Evolutionary conservation across 2,329 filamentous ascomycete species (phyloP).

Genomic region (Paramyrothecium roridum): DNA sequence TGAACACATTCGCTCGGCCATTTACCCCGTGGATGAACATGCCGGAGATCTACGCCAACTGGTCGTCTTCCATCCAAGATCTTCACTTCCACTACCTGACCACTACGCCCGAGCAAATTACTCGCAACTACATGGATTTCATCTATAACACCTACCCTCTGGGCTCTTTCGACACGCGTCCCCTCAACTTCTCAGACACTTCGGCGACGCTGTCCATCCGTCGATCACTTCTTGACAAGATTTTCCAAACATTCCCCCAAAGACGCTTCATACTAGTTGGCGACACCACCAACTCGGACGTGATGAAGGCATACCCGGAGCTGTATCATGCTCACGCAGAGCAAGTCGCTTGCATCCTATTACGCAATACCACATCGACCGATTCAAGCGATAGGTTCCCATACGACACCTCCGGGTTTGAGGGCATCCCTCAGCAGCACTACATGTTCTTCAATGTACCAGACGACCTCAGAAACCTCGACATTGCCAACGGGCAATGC

Average conservation of each 20-base stretch:
- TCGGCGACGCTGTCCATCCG: constrained; percentile 70
- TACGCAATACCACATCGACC: constrained; percentile 71
- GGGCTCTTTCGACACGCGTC: constrained; percentile 74
- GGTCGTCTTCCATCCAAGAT: constrained; percentile 62
- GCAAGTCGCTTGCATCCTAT: constrained; percentile 74
- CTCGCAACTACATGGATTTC: constrained; percentile 75
- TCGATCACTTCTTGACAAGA: constrained; percentile 63
- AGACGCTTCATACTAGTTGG: constrained; percentile 74
- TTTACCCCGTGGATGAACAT: constrained; percentile 76
- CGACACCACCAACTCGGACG: constrained; percentile 73
- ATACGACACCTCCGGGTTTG: constrained; percentile 71
- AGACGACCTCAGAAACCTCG: constrained; percentile 63
- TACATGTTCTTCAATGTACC: constrained; percentile 81
- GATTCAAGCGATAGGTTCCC: constrained; percentile 67
- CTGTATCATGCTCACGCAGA: constrained; percentile 64
- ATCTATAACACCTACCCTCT: constrained; percentile 77
- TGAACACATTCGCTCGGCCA: constrained; percentile 72
- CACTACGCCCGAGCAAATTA: constrained; percentile 75
- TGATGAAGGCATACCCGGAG: constrained; percentile 64
- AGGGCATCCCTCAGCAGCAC: constrained; percentile 59
- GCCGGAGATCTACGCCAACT: constrained; percentile 75
- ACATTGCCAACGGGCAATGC: constrained; percentile 67
- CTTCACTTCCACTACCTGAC: constrained; percentile 81
- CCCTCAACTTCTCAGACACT: constrained; percentile 76
- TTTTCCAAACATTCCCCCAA: constrained; percentile 72